Evolutionary conservation across 1,284 basidiomycete genomes (phyloP), one percentile per base, ranked within the genome.

Genomic region (Microbotryum silenes-acaulis): DNA sequence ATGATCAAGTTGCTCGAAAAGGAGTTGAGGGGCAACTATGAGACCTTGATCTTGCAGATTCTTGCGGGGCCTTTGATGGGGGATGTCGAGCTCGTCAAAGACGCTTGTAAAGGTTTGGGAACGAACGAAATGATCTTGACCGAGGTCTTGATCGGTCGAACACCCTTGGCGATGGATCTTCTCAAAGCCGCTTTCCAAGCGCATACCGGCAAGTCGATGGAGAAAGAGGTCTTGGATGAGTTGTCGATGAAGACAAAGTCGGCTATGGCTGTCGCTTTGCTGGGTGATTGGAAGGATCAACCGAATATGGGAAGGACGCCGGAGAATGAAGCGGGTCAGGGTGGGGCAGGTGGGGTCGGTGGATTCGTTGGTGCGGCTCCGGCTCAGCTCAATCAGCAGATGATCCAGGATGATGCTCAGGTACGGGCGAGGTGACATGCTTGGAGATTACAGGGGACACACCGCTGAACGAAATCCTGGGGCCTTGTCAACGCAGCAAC

Each of bases 211-310:
- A 71, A 71, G 47, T 61, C 64, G 20, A 57, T 75, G 54, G 74
- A 74, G 47, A 63, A 70, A 49, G 68, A 67, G n/a, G 73, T 75
- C 52, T 71, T 72, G 31, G 72, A 66, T 52, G 74, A 75, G 31
- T 64, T 75, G 23, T 71, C 69, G 20, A 64, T 74, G 64, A 74
- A 74, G 69, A 74, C 72, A 46, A 74, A 74, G 61, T 62, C 69
- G 29, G 64, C 72, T 54, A 72, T 74, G 42, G 46, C 59, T 54
- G 71, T 74, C 71, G 73, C 71, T 25, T 64, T 74, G 62, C 62
- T 71, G 49, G 69, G 72, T n/a, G 65, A 68, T 18, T 65, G 72
- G 49, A 60, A 61, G 37, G 72, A 74, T 27, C 31, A 46, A 23
- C 52, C 60, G 5, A 59, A 42, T 20, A 21, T n/a, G 20, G 72